Conservation (phyloP, 164 flowering plant species). For the Hamamelis virginiana region DNA sequence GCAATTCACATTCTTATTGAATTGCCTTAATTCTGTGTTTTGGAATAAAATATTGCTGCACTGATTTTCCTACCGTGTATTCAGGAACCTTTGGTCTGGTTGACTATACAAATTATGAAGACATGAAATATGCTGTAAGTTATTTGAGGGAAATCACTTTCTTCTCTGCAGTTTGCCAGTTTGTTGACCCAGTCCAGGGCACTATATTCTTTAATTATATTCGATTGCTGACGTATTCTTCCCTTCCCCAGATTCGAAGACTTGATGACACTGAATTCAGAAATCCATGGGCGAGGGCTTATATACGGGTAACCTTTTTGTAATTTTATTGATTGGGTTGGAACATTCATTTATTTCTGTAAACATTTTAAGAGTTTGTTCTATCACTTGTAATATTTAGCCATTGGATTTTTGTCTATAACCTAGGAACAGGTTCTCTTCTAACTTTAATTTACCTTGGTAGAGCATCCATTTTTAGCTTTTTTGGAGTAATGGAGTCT, state of each 20-base stretch:
- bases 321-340: not conserved
- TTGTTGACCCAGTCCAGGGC: not conserved
- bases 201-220: not conserved
- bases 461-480: not conserved
- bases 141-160: not conserved
- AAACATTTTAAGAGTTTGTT: not conserved
- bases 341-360: not conserved
- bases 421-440: not conserved
- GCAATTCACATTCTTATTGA: not conserved
- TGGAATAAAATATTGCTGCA: not conserved
- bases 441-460: not conserved
- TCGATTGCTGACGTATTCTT: constrained; percentile 4
- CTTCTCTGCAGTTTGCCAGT: not conserved
- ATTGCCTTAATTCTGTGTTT: not conserved
- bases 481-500: not conserved
- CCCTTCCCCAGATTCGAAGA: constrained; percentile 64
- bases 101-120: constrained; percentile 89
- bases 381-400: not conserved
- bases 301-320: constrained; percentile 62
- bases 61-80: constrained; percentile 9
- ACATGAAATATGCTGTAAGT: constrained; percentile 99
- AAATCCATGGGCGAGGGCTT: constrained; percentile 84
- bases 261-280: constrained; percentile 93
- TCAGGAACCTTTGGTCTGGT: constrained; percentile 92
- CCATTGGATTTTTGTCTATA: not conserved